phyloP scores from a whole-genome alignment of 192 early-diverging fungal species.

The Gaertneriomyces semiglobifer region DNA sequence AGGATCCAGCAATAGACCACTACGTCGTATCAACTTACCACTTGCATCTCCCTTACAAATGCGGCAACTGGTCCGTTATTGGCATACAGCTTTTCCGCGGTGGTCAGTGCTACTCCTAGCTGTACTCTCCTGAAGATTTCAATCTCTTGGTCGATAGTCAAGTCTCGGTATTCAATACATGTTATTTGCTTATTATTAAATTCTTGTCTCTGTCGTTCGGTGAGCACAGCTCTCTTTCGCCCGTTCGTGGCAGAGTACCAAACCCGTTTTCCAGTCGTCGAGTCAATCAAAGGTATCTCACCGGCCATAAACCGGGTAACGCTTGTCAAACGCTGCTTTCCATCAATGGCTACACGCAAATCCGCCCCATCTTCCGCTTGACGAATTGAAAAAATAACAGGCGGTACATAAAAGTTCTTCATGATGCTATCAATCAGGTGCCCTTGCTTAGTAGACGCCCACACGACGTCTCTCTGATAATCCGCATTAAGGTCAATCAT shows the following conservation, averaged over 20 bases:
- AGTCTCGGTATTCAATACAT: slow-evolving; percentile 21
- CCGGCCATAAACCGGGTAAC: slow-evolving; percentile 17
- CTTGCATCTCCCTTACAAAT: slow-evolving; percentile 2
- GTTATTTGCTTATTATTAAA: slow-evolving; percentile 16
- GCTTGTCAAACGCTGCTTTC: slow-evolving; percentile 24
- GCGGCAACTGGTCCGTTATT: slow-evolving; percentile 2
- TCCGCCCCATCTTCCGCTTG: background rate
- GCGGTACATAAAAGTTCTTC: slow-evolving; percentile 31
- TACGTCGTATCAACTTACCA: slow-evolving; percentile 2
- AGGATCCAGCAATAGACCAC: too few species aligned
- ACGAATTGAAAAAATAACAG: slow-evolving; percentile 25
- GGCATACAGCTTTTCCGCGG: slow-evolving; percentile 24
- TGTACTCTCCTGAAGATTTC: slow-evolving; percentile 28
- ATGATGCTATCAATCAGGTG: slow-evolving; percentile 30
- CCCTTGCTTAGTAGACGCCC: slow-evolving; percentile 19
- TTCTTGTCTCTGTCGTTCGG: slow-evolving; percentile 1
- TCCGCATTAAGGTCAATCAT: slow-evolving; percentile 16
- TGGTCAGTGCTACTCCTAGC: slow-evolving; percentile 18
- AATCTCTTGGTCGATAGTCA: slow-evolving; percentile 16
- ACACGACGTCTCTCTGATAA: slow-evolving; percentile 27
- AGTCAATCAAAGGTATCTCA: slow-evolving; percentile 25
- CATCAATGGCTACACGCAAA: slow-evolving; percentile 24
- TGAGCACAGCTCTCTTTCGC: background rate
- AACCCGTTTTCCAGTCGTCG: slow-evolving; percentile 1
- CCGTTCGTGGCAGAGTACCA: slow-evolving; percentile 12